Evolutionary conservation across 2,329 filamentous ascomycete species (phyloP).

Genomic region (Trichothecium sympodiale): DNA sequence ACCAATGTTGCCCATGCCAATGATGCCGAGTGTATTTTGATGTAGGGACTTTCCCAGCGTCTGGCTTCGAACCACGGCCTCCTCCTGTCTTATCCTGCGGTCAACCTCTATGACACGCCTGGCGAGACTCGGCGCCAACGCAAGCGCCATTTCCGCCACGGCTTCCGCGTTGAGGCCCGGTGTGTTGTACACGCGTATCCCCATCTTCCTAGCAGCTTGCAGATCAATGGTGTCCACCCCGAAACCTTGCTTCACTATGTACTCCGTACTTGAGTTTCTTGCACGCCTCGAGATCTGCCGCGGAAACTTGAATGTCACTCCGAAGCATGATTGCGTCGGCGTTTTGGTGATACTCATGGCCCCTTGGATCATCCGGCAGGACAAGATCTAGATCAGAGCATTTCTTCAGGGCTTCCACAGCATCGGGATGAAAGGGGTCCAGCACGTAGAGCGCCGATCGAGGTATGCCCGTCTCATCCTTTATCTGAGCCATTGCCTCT

Average conservation of each 20-base stretch:
- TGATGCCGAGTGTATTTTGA: constrained; percentile 29
- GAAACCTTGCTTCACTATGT: constrained; percentile 32
- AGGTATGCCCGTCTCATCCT: no score
- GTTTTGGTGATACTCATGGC: no score
- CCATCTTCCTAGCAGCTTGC: constrained; percentile 19
- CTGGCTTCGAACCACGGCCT: constrained; percentile 20
- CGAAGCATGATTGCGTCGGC: constrained; percentile 5
- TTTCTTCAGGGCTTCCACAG: no score
- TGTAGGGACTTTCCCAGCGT: constrained; percentile 23
- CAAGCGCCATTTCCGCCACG: constrained; percentile 24
- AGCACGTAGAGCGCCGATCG: no score
- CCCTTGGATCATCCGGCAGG: no score
- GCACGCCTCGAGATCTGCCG: constrained; percentile 21
- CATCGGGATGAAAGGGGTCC: no score
- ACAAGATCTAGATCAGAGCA: no score
- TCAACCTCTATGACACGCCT: constrained; percentile 17
- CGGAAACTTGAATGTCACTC: constrained; percentile 19
- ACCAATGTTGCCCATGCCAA: constrained; percentile 33
- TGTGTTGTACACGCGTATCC: constrained; percentile 30
- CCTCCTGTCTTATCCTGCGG: constrained; percentile 12
- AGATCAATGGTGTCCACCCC: constrained; percentile 31
- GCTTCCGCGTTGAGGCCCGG: constrained; percentile 28
- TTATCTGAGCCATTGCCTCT: no score
- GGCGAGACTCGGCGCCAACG: constrained; percentile 20
- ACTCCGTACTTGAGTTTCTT: constrained; percentile 26